Evolutionary conservation across 331 rosid species (phyloP), one percentile per base, ranked within the genome.

Genomic region (Quercus tomentella): DNA sequence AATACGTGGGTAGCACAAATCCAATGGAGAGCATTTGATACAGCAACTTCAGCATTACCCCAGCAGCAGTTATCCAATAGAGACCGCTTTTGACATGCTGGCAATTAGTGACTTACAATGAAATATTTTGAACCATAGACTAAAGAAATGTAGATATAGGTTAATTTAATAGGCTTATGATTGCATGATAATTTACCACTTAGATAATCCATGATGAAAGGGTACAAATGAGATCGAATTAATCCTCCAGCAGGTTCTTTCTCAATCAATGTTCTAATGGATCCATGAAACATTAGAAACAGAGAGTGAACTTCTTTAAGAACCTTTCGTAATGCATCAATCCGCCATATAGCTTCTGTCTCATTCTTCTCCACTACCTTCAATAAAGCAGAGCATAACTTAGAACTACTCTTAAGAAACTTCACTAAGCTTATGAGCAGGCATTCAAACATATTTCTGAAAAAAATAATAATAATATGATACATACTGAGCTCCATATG

Each of bases 21-120:
- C 89, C 91, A 91, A 91, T 87, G 78, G 88, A 84, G 84, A 91
- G 81, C 85, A 81, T 81, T 84, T 87, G 92, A 86, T 74, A 92
- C 91, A 86, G 94, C 93, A 89, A 90, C 97, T 80, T 93, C 92
- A 91, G 87, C 88, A 90, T 95, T 93, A 96, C 98, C 98, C 84
- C 97, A 93, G 97, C 96, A 96, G 93, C 98, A 96, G 82, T 79
- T 83, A 89, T 86, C 93, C 93, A 84, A 93, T 85, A 89, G 91
- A 84, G 97, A 87, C 89, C 80, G 92, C 90, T 91, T 93, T 96
- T 84, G 89, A 93, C 84, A 91, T 72, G 96, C 97, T 91, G 99
- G 87, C 94, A 93, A 91, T 91, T 87, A 90, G 86, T 90, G 94
- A 89, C 92, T 91, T 85, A 86, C 93, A 90, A 96, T 93, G 98